Evolutionary conservation across 2,329 filamentous ascomycete genomes (phyloP), one percentile per base, ranked within the genome.

Genomic region (Fusarium nurragi): DNA sequence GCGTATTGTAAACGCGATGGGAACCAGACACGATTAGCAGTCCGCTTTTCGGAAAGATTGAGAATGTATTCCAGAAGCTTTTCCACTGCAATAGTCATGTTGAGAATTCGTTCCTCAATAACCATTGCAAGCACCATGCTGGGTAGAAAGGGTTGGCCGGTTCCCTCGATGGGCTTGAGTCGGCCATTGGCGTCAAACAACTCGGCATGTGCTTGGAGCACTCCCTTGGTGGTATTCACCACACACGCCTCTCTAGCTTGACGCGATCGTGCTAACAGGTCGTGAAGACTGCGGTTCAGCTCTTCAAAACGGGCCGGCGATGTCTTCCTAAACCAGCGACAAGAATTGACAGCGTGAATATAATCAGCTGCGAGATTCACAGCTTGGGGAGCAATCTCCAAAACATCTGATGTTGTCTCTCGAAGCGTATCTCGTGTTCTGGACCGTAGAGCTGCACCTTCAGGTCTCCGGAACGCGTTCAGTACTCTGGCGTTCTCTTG

Each of bases 121-220:
- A 83, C 78, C 78, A 84, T 81, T 14, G 77, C 76, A 5, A 81
- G 60, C 4, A 82, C 72, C n/a, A 84, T 74, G 1, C 77, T 80
- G 0, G 75, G 71, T 3, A 83, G 54, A 9, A 72, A 68, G 0
- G 72, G 71, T 6, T 73, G 65, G 0, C 71, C 66, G 3, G 50
- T 26, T 11, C 68, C 60, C 4, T 70, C 67, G 0, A 72, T 54
- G 2, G 69, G 19, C 18, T 75, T 77, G 1, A 82, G 55, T 5
- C 70, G 68, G 3, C 80, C 80, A n/a, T 75, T 59, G 3, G 76
- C 73, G 28, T 81, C 78, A 50, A 82, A 83, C 0, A 82, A 58
- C 16, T 79, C 75, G 2, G 71, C 72, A 45, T 83, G 76, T 0
- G 69, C 75, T 10, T 77, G 68, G 0, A 83, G 61, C 5, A 84